These are phyloP conservation scores for Stylonectria norvegica DNA, from an alignment of 2,329 filamentous ascomycete species.

Conservation along the genomic window DNA sequence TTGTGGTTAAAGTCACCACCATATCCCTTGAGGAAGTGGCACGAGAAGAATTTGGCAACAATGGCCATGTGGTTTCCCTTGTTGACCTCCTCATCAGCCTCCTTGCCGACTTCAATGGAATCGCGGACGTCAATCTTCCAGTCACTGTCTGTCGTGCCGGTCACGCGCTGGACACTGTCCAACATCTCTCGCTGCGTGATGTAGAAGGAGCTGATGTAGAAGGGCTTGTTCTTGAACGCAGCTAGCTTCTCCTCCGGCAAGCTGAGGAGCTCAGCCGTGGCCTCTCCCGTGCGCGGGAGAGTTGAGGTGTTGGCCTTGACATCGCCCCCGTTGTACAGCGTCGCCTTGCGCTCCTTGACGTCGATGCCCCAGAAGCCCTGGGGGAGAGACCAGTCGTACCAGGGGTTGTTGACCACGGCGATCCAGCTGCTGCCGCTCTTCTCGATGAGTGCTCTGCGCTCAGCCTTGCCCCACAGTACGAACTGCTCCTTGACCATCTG, in stretches of 20 bases:
- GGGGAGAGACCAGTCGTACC: slow-evolving; percentile 31
- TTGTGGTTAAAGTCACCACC: slow-evolving; percentile 33
- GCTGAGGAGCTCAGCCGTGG: slow-evolving; percentile 33
- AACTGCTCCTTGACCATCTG: slow-evolving; percentile 21
- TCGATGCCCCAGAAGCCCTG: slow-evolving; percentile 32
- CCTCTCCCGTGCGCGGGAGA: slow-evolving; percentile 31
- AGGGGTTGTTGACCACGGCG: slow-evolving; percentile 31
- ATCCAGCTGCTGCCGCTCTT: slow-evolving; percentile 33
- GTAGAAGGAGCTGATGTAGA: slow-evolving; percentile 53
- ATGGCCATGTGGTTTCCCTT: slow-evolving; percentile 17
- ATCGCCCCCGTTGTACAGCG: slow-evolving; percentile 30
- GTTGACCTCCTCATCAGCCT: slow-evolving; percentile 13
- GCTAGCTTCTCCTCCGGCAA: slow-evolving; percentile 31
- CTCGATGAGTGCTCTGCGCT: slow-evolving; percentile 26
- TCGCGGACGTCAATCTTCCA: slow-evolving; percentile 21
- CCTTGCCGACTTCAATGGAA: slow-evolving; percentile 6
- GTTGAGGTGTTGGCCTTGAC: slow-evolving; percentile 28
- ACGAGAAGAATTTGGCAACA: slow-evolving; percentile 26
- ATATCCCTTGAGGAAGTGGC: slow-evolving; percentile 29
- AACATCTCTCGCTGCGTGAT: slow-evolving; percentile 62
- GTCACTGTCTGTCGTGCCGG: slow-evolving; percentile 52
- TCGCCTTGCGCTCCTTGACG: slow-evolving; percentile 26
- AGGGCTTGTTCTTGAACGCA: slow-evolving; percentile 26
- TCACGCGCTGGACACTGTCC: slow-evolving; percentile 55
- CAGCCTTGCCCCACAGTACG: slow-evolving; percentile 24